A percentile compares a stretch with the other conserved stretches of the same genome.
Evolutionary conservation across 345 rosid species (phyloP).

Genomic region (Cardiospermum halicacabum): DNA sequence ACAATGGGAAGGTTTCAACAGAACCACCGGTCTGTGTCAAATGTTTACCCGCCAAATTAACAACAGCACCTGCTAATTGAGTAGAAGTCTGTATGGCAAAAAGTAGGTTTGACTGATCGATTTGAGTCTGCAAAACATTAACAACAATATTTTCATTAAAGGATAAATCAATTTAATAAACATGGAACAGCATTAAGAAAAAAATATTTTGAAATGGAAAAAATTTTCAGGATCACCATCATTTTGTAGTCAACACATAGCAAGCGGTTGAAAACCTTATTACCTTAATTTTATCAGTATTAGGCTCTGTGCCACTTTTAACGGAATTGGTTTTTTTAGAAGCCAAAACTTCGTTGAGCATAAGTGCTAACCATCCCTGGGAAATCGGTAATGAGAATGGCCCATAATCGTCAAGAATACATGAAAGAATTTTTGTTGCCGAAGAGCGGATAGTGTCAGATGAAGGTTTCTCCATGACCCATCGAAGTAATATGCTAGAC

Average conservation of each 20-base stretch:
- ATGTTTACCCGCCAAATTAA: constrained; percentile 69
- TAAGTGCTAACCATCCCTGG: constrained; percentile 89
- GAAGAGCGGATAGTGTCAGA: constrained; percentile 61
- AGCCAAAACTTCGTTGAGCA: constrained; percentile 59
- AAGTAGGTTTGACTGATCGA: constrained; percentile 66
- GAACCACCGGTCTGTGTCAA: constrained; percentile 41
- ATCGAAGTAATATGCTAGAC: constrained; percentile 77
- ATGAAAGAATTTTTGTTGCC: constrained; percentile 70
- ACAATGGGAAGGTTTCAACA: constrained; percentile 50
- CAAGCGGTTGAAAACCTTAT: constrained; percentile 13
- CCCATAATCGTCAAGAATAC: constrained; percentile 75
- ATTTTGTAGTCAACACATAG: constrained; percentile 1
- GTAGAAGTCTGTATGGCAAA: constrained; percentile 60
- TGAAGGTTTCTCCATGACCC: constrained; percentile 67
- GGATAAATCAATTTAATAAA: constrained; percentile 1
- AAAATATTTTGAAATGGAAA: background rate
- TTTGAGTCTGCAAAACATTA: constrained; percentile 54
- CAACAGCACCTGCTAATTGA: constrained; percentile 78
- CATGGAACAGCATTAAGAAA: background rate
- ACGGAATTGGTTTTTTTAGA: constrained; percentile 45
- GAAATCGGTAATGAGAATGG: constrained; percentile 76
- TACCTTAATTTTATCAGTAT: constrained; percentile 69
- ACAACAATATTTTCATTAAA: constrained; percentile 10
- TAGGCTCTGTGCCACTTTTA: constrained; percentile 55
- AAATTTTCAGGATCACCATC: constrained; percentile 11